Evolutionary conservation across 805 yeast genomes (phyloP).

Genomic region (Kuraishia borneana): DNA sequence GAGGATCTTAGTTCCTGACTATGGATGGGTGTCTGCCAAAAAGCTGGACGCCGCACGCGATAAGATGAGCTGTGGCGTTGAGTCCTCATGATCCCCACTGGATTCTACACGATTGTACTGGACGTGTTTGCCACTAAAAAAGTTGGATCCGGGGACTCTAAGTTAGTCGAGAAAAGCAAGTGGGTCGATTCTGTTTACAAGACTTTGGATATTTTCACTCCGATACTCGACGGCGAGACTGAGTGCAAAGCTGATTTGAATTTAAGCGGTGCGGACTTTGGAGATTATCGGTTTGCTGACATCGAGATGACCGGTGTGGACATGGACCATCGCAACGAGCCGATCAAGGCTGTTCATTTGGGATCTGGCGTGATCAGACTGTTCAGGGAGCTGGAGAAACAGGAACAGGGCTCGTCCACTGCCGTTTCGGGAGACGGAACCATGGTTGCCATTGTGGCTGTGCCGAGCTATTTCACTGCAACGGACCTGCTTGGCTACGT

Average conservation of each 20-base stretch:
- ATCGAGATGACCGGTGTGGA: conserved; percentile 21
- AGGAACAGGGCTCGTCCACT: conserved; percentile 3
- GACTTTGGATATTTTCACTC: conserved; percentile 10
- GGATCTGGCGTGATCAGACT: conserved; percentile 70
- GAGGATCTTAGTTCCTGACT: conserved; percentile 33
- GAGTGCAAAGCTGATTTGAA: conserved; percentile 2
- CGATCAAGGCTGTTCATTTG: conserved; percentile 48
- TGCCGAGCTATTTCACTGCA: conserved; percentile 80
- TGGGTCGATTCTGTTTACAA: conserved; percentile 12
- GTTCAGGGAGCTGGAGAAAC: conserved; percentile 40
- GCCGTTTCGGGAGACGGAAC: conserved; percentile 42
- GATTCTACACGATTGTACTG: conserved; percentile 13
- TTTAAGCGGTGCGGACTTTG: background rate
- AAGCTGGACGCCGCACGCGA: conserved; percentile 3
- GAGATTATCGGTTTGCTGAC: conserved; percentile 22
- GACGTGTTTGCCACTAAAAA: conserved; percentile 15
- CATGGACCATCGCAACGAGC: conserved; percentile 18
- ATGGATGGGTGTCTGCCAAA: conserved; percentile 37
- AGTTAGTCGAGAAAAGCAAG: conserved; percentile 8
- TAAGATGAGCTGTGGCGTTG: background rate
- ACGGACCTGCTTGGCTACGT: conserved; percentile 76
- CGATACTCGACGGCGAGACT: conserved; percentile 2
- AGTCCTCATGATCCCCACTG: conserved; percentile 1
- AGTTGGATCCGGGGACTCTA: conserved; percentile 8
- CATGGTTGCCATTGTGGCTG: conserved; percentile 70